Conservation (phyloP, 495 filamentous ascomycete genomes). For the Aeminium ludgeri region DNA sequence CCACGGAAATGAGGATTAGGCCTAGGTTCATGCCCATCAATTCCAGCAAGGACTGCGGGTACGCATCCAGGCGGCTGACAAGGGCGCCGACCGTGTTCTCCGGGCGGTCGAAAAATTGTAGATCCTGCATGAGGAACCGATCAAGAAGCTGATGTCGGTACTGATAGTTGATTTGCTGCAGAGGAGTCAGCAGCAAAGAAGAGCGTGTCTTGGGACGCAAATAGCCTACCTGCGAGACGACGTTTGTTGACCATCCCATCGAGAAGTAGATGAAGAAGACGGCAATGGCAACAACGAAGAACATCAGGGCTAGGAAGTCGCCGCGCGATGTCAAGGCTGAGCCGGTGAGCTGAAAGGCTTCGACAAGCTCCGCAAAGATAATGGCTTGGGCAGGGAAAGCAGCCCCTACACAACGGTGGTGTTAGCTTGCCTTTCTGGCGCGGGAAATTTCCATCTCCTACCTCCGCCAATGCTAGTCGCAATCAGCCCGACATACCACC, state of each 20-base stretch:
- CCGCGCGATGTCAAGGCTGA: slow-evolving; percentile 7
- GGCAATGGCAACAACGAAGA: slow-evolving; percentile 30
- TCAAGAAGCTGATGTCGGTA: slow-evolving; percentile 46
- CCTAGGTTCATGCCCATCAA: slow-evolving; percentile 22
- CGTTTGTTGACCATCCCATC: slow-evolving; percentile 17
- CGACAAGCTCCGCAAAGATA: slow-evolving; percentile 20
- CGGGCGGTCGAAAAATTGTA: slow-evolving; percentile 45
- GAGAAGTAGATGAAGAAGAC: slow-evolving; percentile 23
- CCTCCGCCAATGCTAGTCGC: slow-evolving; percentile 7
- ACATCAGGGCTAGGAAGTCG: slow-evolving; percentile 21
- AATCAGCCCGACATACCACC: too few species aligned
- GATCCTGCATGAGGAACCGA: slow-evolving; percentile 37
- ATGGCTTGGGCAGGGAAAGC: slow-evolving; percentile 23
- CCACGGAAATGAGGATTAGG: slow-evolving; percentile 18
- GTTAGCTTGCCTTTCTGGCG: too few species aligned
- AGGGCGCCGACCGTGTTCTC: slow-evolving; percentile 48
- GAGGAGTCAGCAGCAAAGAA: too few species aligned
- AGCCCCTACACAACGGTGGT: too few species aligned
- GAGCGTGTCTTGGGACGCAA: too few species aligned
- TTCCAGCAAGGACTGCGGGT: slow-evolving; percentile 28
- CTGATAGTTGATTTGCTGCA: slow-evolving; percentile 15
- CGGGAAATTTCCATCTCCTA: too few species aligned
- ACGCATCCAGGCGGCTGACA: slow-evolving; percentile 37
- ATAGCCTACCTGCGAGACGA: slow-evolving; percentile 17
- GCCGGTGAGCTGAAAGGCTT: slow-evolving; percentile 13